Evolutionary conservation across 805 yeast species (phyloP).

Genomic region (Suhomyces canberraensis): DNA sequence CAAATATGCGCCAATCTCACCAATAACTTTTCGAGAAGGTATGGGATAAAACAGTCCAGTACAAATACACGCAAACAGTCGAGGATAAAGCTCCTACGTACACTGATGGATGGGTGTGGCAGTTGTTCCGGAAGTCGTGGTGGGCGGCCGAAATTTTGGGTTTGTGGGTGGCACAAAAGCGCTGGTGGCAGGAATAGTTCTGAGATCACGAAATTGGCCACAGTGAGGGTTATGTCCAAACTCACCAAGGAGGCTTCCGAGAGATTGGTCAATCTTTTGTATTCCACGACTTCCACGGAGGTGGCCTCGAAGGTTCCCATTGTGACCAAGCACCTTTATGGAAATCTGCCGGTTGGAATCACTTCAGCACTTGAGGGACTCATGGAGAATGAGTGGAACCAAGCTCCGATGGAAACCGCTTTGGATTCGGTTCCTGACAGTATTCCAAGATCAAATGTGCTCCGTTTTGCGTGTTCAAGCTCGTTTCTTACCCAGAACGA

Average conservation of each 20-base stretch:
- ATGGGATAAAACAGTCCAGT: too few species aligned
- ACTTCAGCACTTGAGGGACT: conserved; percentile 26
- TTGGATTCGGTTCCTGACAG: conserved; percentile 9
- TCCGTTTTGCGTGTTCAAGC: conserved; percentile 36
- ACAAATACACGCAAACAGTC: too few species aligned
- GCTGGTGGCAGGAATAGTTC: too few species aligned
- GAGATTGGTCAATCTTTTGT: conserved; percentile 27
- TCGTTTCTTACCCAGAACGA: conserved; percentile 39
- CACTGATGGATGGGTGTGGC: too few species aligned
- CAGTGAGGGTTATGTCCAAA: conserved; percentile 14
- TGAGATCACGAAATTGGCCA: too few species aligned
- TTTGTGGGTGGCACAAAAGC: conserved; percentile 2
- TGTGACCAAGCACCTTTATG: conserved; percentile 26
- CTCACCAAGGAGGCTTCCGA: conserved; percentile 19
- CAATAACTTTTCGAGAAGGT: too few species aligned
- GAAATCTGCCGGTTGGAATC: background rate
- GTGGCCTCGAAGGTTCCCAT: conserved; percentile 25
- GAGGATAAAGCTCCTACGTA: too few species aligned
- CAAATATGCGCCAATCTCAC: too few species aligned
- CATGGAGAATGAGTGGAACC: conserved; percentile 29
- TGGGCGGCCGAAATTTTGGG: background rate
- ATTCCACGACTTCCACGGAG: conserved; percentile 27
- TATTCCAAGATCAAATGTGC: conserved; percentile 23
- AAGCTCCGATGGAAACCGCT: conserved; percentile 25
- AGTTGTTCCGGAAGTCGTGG: background rate